Conservation (phyloP, 805 yeast species). For the Maudiozyma saulgeensis region DNA sequence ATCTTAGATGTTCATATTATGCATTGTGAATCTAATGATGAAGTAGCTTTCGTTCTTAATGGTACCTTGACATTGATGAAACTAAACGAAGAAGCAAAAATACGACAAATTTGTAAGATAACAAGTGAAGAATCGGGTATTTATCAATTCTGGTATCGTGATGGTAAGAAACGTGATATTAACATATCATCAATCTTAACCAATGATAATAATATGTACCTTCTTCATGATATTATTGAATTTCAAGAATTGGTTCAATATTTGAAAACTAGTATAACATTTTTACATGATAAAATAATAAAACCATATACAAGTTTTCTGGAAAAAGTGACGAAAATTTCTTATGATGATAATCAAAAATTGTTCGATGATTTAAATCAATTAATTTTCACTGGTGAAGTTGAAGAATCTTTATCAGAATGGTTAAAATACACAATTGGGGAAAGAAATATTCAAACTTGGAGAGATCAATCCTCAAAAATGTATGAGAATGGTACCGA, state of each 20-base stretch:
- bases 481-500: constrained; percentile 44
- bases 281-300: constrained; percentile 12
- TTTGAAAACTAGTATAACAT: constrained; percentile 12
- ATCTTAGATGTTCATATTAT: constrained; percentile 15
- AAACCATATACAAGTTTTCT: constrained; percentile 17
- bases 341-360: constrained; percentile 9
- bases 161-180: constrained; percentile 4
- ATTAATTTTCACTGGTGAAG: constrained; percentile 38
- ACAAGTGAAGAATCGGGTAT: not conserved
- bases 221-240: constrained; percentile 8
- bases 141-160: constrained; percentile 1
- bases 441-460: constrained; percentile 51
- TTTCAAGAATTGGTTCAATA: constrained; percentile 10
- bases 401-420: constrained; percentile 40
- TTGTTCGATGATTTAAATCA: constrained; percentile 29
- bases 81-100: not conserved
- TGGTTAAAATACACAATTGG: constrained; percentile 61
- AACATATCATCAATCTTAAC: constrained; percentile 3
- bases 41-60: constrained; percentile 9
- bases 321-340: constrained; percentile 10
- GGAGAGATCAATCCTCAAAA: constrained; percentile 25
- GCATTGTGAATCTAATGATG: constrained; percentile 8
- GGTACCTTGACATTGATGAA: constrained; percentile 10
- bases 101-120: not conserved
- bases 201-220: not conserved